These are phyloP conservation scores for Verbascum thapsus DNA, from an alignment of 257 asterid species.

Conservation along the genomic window DNA sequence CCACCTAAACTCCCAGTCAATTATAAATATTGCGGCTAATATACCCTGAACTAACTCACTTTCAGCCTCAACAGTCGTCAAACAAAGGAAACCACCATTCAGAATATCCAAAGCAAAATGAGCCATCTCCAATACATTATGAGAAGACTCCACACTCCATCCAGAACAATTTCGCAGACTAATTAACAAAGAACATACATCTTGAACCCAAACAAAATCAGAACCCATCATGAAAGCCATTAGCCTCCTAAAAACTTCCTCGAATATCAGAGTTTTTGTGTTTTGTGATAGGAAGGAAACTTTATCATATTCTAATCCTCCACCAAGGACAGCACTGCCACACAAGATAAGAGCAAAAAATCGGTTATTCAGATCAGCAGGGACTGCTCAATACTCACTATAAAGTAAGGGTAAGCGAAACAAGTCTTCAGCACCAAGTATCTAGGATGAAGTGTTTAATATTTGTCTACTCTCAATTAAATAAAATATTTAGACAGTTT, in stretches of 20 bases:
- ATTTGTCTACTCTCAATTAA: constrained; percentile 9
- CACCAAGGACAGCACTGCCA: constrained; percentile 89
- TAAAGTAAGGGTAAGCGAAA: neutral
- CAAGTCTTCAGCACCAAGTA: constrained; percentile 16
- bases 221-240: constrained; percentile 64
- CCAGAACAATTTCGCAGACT: constrained; percentile 38
- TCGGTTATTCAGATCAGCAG: constrained; percentile 21
- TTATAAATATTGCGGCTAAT: constrained; percentile 61
- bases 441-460: neutral
- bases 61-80: constrained; percentile 56
- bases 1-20: constrained; percentile 85
- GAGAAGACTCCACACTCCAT: constrained; percentile 44
- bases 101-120: constrained; percentile 75
- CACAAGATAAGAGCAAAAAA: constrained; percentile 32
- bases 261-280: constrained; percentile 50
- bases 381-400: constrained; percentile 2
- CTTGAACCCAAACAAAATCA: constrained; percentile 74
- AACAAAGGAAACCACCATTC: constrained; percentile 62
- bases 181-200: constrained; percentile 51
- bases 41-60: constrained; percentile 60
- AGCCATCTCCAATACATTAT: constrained; percentile 56
- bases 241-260: constrained; percentile 62
- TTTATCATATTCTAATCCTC: constrained; percentile 57
- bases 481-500: constrained; percentile 12
- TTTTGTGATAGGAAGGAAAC: constrained; percentile 55